phyloP scores from a whole-genome alignment of 305 asterid species.

The Caryopteris hybrid region DNA sequence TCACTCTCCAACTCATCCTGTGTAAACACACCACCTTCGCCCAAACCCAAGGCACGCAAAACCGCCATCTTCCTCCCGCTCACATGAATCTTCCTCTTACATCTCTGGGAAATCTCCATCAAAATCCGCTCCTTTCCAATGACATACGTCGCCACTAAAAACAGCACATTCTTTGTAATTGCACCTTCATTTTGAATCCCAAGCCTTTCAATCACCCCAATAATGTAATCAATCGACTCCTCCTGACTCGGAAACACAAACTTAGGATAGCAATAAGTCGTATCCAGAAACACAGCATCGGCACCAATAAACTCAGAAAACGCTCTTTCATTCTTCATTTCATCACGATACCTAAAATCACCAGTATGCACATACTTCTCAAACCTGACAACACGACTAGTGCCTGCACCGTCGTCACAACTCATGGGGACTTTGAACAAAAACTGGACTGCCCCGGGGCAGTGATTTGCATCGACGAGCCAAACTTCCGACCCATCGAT shows the following conservation, averaged over 20 bases:
- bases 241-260: conserved; percentile 79
- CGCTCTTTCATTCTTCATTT: conserved; percentile 45
- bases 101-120: conserved; percentile 72
- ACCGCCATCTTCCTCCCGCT: conserved; percentile 57
- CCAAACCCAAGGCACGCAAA: conserved; percentile 58
- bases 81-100: conserved; percentile 68
- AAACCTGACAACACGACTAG: conserved; percentile 27
- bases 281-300: conserved; percentile 78
- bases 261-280: conserved; percentile 88
- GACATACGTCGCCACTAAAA: conserved; percentile 83
- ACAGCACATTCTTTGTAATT: conserved; percentile 48
- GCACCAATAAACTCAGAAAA: conserved; percentile 60
- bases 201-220: conserved; percentile 53
- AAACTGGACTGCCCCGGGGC: conserved; percentile 93
- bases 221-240: conserved; percentile 76
- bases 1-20: conserved; percentile 60
- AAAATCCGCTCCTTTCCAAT: conserved; percentile 87
- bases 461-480: conserved; percentile 79
- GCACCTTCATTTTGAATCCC: conserved; percentile 41
- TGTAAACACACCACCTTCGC: conserved; percentile 62
- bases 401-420: conserved; percentile 13
- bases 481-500: conserved; percentile 63
- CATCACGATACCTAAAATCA: conserved; percentile 66
- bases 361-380: conserved; percentile 93
- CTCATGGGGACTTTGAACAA: conserved; percentile 55